Base-by-base conservation (phyloP, 2,329 filamentous ascomycete genomes). In the Sporothrix curviconia region DNA sequence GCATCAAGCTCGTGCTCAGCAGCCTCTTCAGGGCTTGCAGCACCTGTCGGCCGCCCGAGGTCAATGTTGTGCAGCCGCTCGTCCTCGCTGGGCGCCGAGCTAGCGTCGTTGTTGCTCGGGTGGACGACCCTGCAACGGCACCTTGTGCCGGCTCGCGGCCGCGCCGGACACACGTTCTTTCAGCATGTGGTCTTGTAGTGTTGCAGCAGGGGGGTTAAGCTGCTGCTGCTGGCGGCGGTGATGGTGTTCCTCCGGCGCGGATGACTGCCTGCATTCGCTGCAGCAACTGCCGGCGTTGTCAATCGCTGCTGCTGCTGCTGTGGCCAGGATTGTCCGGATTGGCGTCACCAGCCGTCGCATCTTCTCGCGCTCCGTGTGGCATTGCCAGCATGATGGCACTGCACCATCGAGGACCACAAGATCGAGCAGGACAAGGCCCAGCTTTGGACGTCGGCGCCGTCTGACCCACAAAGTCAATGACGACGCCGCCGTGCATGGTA, bases 391-490 rank as follows among this genome's bases (percentile, higher is more conserved):
- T 85, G 43, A 86, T n/a, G 67, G 61, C 81, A 82, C 67, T 88
- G 85, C 14, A 86, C 64, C 1, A 66, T 88, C 85, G 43, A 82
- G 69, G 2, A 80, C 64, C 5, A 86, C 62, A 46, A 86, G 76
- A 52, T 79, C 76, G 15, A 81, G 64, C 61, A 76, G n/a, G n/a
- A n/a, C n/a, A n/a, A n/a, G n/a, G n/a, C n/a, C n/a, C n/a, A n/a
- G n/a, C n/a, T n/a, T n/a, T 77, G 24, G 81, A 84, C 1, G 77
- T 76, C 1, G 84, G 81, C 4, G 83, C 81, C 62, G 78, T 79
- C 67, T 88, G 84, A 14, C 85, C 85, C 63, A 88, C 76, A 63
- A 88, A 84, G 65, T 88, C 85, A 63, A 87, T 78, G 24, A 87
- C 75, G 52, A 87, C 73, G 34, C 85, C 85, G 24, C 85, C 85